Evolutionary conservation across 495 filamentous ascomycete genomes (phyloP).

Genomic region (Friedmanniomyces simplex): DNA sequence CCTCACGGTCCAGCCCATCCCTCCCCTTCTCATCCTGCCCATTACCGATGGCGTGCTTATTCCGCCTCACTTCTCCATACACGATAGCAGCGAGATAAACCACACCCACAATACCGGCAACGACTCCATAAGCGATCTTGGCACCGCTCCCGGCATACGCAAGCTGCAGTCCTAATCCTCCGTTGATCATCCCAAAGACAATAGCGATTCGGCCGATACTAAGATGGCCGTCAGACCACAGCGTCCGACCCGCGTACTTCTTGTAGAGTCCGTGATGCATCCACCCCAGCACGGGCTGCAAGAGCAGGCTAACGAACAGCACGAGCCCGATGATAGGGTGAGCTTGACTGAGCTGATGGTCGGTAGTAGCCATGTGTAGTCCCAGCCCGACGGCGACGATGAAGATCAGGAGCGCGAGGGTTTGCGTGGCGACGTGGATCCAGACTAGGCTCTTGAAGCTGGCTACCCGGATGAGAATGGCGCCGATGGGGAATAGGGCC

Average conservation of each 20-base stretch:
- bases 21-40: background rate
- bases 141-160: slow-evolving; percentile 5
- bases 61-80: slow-evolving; percentile 13
- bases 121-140: slow-evolving; percentile 15
- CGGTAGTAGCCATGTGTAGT: slow-evolving; percentile 10
- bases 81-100: slow-evolving; percentile 14
- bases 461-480: slow-evolving; percentile 21
- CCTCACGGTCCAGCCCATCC: background rate
- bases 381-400: slow-evolving; percentile 23
- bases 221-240: slow-evolving; percentile 29
- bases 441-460: slow-evolving; percentile 12
- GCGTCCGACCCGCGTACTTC: slow-evolving; percentile 25
- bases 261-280: slow-evolving; percentile 30
- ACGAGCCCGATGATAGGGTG: slow-evolving; percentile 33
- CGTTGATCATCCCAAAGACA: slow-evolving; percentile 28
- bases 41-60: background rate
- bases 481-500: slow-evolving; percentile 24
- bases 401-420: slow-evolving; percentile 17
- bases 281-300: slow-evolving; percentile 29
- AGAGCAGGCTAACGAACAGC: slow-evolving; percentile 28
- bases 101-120: slow-evolving; percentile 21
- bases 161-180: slow-evolving; percentile 23
- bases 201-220: slow-evolving; percentile 26
- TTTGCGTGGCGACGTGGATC: slow-evolving; percentile 22
- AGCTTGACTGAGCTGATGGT: slow-evolving; percentile 15